Percentiles rank a stretch among this genome's conserved stretches.
Evolutionary conservation across 495 filamentous ascomycete genomes (phyloP).

Genomic region (Penicillium goetzii): DNA sequence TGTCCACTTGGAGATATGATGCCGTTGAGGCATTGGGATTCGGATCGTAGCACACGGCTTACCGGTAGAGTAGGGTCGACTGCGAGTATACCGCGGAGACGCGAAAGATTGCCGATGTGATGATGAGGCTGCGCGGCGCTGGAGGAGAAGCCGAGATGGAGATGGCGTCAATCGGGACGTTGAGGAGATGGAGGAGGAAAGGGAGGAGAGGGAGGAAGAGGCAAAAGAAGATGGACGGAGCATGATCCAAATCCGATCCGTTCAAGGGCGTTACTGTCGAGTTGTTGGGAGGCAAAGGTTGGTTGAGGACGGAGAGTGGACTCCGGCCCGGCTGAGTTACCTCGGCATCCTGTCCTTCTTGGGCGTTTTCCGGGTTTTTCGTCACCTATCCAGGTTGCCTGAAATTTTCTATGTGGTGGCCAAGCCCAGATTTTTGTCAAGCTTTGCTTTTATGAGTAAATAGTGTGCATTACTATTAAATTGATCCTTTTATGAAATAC

Average conservation of each 20-base stretch:
- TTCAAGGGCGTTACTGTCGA: constrained; percentile 4
- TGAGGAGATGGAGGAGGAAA: constrained; percentile 10
- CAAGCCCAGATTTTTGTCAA: neutral
- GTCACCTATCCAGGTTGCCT: neutral
- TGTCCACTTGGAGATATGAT: neutral
- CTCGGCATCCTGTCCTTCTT: constrained; percentile 19
- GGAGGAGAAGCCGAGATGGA: constrained; percentile 5
- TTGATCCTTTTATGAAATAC: neutral
- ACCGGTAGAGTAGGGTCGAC: constrained; percentile 20
- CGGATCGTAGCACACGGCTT: neutral
- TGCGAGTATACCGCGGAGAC: neutral
- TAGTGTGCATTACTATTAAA: neutral
- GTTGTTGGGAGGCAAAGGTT: constrained; percentile 21
- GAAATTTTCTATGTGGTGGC: constrained; percentile 3
- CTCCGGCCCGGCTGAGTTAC: constrained; percentile 8
- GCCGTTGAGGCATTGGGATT: neutral
- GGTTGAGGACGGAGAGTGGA: constrained; percentile 19
- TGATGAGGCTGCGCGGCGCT: neutral
- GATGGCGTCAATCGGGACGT: constrained; percentile 5
- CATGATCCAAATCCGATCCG: constrained; percentile 19
- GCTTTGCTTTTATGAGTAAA: neutral
- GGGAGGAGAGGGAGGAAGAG: constrained; percentile 3
- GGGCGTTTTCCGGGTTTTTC: neutral
- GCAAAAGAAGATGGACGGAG: constrained; percentile 20
- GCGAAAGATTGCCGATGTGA: constrained; percentile 2